Conservation (phyloP, 768 basidiomycete species). For the Tubosaeta brunneosetosa region DNA sequence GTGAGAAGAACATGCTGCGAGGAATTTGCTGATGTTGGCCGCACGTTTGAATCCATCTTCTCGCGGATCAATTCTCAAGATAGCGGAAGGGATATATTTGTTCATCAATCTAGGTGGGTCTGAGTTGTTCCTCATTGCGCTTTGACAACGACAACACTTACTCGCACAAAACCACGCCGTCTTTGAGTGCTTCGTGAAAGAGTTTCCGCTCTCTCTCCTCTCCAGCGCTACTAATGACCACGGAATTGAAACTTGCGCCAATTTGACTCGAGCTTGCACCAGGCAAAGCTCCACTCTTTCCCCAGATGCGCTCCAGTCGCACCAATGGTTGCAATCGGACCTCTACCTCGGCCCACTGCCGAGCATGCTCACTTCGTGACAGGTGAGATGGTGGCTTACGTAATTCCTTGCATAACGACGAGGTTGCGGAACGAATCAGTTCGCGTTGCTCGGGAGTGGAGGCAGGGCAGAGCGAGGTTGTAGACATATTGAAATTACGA, state of each 20-base stretch:
- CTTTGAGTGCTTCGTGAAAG: slow-evolving; percentile 72
- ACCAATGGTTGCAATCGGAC: slow-evolving; percentile 53
- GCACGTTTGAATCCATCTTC: slow-evolving; percentile 64
- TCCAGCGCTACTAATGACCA: slow-evolving; percentile 44
- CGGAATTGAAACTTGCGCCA: slow-evolving; percentile 20
- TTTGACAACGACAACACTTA: slow-evolving; percentile 41
- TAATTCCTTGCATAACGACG: slow-evolving; percentile 63
- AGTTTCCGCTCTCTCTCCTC: slow-evolving; percentile 72
- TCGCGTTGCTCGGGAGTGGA: slow-evolving; percentile 61
- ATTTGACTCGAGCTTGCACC: slow-evolving; percentile 43
- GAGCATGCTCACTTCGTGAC: slow-evolving; percentile 45
- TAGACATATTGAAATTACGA: slow-evolving; percentile 56
- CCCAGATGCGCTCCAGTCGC: slow-evolving; percentile 75
- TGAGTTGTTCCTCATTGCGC: slow-evolving; percentile 4
- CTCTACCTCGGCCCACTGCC: slow-evolving; percentile 77
- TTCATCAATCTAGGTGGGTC: slow-evolving; percentile 60
- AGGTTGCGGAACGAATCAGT: slow-evolving; percentile 59
- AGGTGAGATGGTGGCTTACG: slow-evolving; percentile 55
- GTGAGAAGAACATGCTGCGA: slow-evolving; percentile 67
- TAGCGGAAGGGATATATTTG: slow-evolving; percentile 59
- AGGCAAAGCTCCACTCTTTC: slow-evolving; percentile 47
- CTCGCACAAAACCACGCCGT: slow-evolving; percentile 90
- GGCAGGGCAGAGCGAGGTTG: slow-evolving; percentile 46
- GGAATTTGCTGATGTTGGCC: slow-evolving; percentile 72
- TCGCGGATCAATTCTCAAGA: slow-evolving; percentile 59